Conservation (phyloP, 2,329 filamentous ascomycete species). For the Pyrenophora seminiperda region DNA sequence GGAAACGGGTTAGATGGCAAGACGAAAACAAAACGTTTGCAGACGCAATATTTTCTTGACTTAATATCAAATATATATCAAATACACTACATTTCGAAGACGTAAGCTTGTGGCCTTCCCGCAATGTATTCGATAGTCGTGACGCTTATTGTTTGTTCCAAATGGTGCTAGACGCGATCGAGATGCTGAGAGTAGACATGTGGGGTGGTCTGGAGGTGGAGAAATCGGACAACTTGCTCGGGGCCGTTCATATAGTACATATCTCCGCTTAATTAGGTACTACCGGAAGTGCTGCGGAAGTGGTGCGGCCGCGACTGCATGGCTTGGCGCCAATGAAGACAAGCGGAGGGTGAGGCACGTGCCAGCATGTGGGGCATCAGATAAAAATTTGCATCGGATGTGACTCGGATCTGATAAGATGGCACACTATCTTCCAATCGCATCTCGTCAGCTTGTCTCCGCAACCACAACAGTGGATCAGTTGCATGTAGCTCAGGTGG, state of each 20-base stretch:
- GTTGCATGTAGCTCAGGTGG: not conserved
- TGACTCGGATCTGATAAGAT: constrained; percentile 16
- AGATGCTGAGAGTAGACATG: too few species aligned
- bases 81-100: too few species aligned
- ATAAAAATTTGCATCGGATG: constrained; percentile 18
- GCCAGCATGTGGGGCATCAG: constrained; percentile 11
- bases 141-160: too few species aligned
- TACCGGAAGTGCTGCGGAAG: not conserved
- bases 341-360: not conserved
- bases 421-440: not conserved
- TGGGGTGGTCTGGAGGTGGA: not conserved
- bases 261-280: too few species aligned
- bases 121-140: too few species aligned
- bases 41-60: too few species aligned
- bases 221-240: not conserved
- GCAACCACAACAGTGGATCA: constrained; percentile 13
- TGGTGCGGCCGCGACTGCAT: not conserved
- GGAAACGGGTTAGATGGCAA: not conserved
- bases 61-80: too few species aligned
- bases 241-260: not conserved
- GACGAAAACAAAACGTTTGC: not conserved
- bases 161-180: too few species aligned
- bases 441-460: not conserved
- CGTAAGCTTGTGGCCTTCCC: too few species aligned
- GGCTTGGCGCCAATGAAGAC: not conserved